A percentile compares a stretch with the other conserved stretches of the same genome.
These are phyloP conservation scores for Gamarada debralockiae DNA, from an alignment of 495 filamentous ascomycete species.

Conservation along the genomic window DNA sequence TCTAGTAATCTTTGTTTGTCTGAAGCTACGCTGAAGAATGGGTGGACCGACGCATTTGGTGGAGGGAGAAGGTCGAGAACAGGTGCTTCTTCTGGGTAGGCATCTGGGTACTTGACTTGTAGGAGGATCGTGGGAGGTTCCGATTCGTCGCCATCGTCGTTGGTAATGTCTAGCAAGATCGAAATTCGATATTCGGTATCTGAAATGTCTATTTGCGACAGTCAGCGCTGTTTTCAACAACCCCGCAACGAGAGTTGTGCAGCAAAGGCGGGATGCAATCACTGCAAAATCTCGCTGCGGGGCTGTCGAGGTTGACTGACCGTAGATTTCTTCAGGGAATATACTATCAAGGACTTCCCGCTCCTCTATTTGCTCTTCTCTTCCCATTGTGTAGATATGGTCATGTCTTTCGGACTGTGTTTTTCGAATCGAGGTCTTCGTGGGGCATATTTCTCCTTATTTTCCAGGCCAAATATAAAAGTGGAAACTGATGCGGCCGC, in stretches of 20 bases:
- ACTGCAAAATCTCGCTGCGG: background rate
- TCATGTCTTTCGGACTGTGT: background rate
- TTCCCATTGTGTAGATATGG: conserved; percentile 61
- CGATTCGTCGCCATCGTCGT: conserved; percentile 48
- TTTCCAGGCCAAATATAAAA: no score
- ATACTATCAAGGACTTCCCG: conserved; percentile 97
- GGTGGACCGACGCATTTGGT: conserved; percentile 62
- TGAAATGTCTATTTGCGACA: conserved; percentile 62
- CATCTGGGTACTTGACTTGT: conserved; percentile 77
- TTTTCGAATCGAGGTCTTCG: background rate
- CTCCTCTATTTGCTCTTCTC: conserved; percentile 92
- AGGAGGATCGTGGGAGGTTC: conserved; percentile 68
- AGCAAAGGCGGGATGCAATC: background rate
- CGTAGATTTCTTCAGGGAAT: conserved; percentile 95
- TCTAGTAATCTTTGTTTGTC: conserved; percentile 72
- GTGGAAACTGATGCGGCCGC: no score
- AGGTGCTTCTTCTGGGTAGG: conserved; percentile 85
- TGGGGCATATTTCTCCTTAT: no score
- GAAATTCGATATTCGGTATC: conserved; percentile 82
- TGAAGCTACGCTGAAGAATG: conserved; percentile 47
- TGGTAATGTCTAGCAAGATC: conserved; percentile 67
- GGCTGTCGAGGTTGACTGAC: conserved; percentile 34
- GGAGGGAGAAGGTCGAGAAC: conserved; percentile 69
- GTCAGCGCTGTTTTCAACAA: background rate
- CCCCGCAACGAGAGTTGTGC: background rate